Base-by-base conservation (phyloP, 2,329 filamentous ascomycete species). In the Neurospora crassa region DNA sequence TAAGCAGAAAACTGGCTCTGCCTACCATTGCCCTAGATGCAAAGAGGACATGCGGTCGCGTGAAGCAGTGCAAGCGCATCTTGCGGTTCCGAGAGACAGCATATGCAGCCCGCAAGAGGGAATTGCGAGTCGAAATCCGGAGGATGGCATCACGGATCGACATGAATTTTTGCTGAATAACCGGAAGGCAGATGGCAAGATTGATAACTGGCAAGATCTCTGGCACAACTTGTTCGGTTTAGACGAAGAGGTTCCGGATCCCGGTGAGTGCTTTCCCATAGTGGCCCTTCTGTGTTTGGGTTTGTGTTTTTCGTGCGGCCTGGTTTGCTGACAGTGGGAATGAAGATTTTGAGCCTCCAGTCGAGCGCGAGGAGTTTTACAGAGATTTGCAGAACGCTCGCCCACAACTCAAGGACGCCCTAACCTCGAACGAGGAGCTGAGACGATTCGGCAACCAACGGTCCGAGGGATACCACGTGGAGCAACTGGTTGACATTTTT, bases 361-460 rank as follows among this genome's bases (percentile, higher is more conserved):
- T 72, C 10, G 76, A 77, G 29, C 63, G 75, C 8, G 76, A 77
- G 12, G 76, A 77, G 47, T 74, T 77, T 1, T 69, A 74, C 14
- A 63, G 45, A 45, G 70, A 75, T 24, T 72, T 77, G 24, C 71
- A 72, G n/a, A 63, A 41, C 34, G 29, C 43, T 7, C 0, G 41
- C 20, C 41, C 12, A 11, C 24, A 20, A 40, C 11, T 40, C 67
- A 16, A 59, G 73, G 43, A 69, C 63, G 40, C 37, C n/a, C 47
- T 53, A 34, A 67, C 74, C 10, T 40, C 47, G 40, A 42, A 68
- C 5, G 70, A 68, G 20, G 45, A 72, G n/a, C 10, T 40, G 20
- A 67, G 45, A 29, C 14, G 14, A 40, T 24, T 37, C 7, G 43
- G 11, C 10, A 16, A 3, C 67, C 29, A 40, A 63, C 5, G 40